phyloP scores from a whole-genome alignment of 371 early-diverging fungal species.

The Dentiscutata heterogama region DNA sequence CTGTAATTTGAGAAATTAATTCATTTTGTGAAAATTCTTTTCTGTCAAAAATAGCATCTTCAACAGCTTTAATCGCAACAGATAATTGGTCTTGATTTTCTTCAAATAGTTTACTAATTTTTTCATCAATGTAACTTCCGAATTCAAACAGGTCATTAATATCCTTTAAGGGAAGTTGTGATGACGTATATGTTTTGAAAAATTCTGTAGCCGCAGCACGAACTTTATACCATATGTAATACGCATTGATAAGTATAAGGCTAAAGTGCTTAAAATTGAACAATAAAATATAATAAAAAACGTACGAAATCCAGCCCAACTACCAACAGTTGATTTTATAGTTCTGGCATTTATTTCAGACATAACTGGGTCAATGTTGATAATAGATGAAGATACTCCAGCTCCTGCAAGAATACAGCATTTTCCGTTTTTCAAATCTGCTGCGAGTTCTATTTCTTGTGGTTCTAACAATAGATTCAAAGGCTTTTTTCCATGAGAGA shows the following conservation, averaged over 20 bases:
- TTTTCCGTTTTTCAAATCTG: background rate
- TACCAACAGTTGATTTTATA: background rate
- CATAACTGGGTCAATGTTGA: background rate
- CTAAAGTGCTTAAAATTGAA: background rate
- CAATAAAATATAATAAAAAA: background rate
- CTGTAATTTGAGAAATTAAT: background rate
- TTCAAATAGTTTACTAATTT: background rate
- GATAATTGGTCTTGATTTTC: background rate
- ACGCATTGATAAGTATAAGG: background rate
- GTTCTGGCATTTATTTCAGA: background rate
- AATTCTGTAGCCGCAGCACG: background rate
- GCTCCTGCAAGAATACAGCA: background rate
- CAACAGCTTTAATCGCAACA: background rate
- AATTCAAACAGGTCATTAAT: background rate
- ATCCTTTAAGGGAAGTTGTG: background rate
- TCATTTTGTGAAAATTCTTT: background rate
- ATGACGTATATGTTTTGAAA: background rate
- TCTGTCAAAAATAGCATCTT: background rate
- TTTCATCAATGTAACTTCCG: background rate
- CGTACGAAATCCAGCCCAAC: constrained; percentile 3
- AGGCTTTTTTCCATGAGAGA: background rate
- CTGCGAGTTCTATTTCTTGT: background rate
- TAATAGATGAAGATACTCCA: background rate
- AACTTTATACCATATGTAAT: background rate
- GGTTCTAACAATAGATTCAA: background rate